Conservation (phyloP, 73 alveolate species). For the Breviolum minutum region DNA sequence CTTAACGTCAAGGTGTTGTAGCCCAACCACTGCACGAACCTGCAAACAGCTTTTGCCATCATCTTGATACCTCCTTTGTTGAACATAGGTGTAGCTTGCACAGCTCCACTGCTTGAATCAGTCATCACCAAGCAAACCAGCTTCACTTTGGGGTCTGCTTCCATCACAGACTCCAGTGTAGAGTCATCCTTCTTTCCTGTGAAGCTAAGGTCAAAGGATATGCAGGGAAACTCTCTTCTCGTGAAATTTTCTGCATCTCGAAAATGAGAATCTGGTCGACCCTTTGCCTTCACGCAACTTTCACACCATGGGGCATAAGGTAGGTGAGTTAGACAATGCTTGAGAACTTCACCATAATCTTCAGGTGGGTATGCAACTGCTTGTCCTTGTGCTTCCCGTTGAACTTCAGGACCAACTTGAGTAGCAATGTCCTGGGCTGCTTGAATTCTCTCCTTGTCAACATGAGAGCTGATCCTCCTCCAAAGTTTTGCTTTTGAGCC, state of each 20-base stretch:
- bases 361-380: neutral
- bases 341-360: neutral
- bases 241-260: neutral
- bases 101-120: no score
- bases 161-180: no score
- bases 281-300: neutral
- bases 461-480: neutral
- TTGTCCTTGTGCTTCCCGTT: neutral
- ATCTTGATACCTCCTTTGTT: no score
- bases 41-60: no score
- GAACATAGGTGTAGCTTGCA: no score
- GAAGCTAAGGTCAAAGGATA: neutral
- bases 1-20: no score
- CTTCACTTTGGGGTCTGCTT: no score
- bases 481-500: neutral
- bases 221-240: neutral
- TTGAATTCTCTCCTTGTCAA: neutral
- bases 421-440: neutral
- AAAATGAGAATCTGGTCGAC: neutral
- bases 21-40: no score
- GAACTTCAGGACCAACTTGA: neutral
- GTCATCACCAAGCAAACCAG: no score
- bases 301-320: neutral
- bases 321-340: neutral
- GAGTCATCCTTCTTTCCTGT: no score